Evolutionary conservation across 2,329 filamentous ascomycete species (phyloP).

Genomic region (Colletotrichum sp.): DNA sequence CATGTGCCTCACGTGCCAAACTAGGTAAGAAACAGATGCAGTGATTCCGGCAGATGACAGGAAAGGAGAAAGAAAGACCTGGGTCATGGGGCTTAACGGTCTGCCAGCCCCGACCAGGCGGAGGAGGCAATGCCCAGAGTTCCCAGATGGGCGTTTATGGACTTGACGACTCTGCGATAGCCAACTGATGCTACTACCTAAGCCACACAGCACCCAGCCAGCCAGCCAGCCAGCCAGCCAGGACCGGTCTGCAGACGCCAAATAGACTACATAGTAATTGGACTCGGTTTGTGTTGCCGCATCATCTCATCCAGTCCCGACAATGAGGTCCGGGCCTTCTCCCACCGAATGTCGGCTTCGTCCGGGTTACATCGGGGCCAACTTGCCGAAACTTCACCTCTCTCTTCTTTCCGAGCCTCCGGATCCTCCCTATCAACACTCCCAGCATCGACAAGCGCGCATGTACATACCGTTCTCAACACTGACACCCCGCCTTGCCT

Average conservation of each 20-base stretch:
- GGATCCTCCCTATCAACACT: slow-evolving; percentile 4
- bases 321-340: neutral
- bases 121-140: neutral
- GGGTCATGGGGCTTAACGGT: neutral
- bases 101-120: neutral
- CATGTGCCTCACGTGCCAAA: neutral
- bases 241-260: neutral
- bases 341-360: neutral
- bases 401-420: neutral
- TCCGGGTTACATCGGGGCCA: slow-evolving; percentile 9
- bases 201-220: neutral
- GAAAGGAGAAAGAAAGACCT: neutral
- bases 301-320: neutral
- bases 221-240: neutral
- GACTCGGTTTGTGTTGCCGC: neutral
- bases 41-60: neutral
- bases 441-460: neutral
- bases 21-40: neutral
- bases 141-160: neutral
- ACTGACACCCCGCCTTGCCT: neutral
- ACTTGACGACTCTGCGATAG: neutral
- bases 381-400: neutral
- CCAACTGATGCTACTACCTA: neutral
- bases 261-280: neutral
- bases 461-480: neutral